Conservation (phyloP, 179 eudicot genomes). For the Spergularia azorica region DNA sequence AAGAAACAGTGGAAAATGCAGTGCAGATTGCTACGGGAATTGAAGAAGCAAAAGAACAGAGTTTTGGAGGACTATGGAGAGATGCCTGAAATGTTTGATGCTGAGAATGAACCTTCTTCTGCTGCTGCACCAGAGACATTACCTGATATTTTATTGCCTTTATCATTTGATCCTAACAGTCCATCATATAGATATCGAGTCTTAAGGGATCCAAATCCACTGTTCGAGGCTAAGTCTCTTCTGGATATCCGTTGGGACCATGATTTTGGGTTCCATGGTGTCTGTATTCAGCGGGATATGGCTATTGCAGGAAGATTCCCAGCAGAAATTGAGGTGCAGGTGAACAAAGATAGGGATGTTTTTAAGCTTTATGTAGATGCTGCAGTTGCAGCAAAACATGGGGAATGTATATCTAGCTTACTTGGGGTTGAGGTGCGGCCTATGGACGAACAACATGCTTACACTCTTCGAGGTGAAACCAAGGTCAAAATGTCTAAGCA, state of each 20-base stretch:
- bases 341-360: constrained; percentile 80
- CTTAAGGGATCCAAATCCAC: constrained; percentile 65
- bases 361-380: constrained; percentile 71
- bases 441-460: constrained; percentile 69
- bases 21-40: constrained; percentile 60
- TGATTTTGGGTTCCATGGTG: constrained; percentile 88
- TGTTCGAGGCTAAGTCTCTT: constrained; percentile 72
- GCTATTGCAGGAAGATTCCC: constrained; percentile 63
- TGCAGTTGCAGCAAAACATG: constrained; percentile 65
- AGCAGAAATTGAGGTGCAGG: constrained; percentile 51
- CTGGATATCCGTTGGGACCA: constrained; percentile 90
- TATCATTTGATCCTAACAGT: constrained; percentile 69
- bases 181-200: constrained; percentile 78
- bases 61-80: constrained; percentile 38
- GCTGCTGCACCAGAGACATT: constrained; percentile 72
- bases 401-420: constrained; percentile 63
- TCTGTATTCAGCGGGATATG: constrained; percentile 59
- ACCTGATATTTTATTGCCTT: constrained; percentile 83
- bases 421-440: constrained; percentile 74
- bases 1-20: constrained; percentile 85
- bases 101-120: constrained; percentile 50
- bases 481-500: constrained; percentile 61
- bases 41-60: constrained; percentile 56
- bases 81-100: constrained; percentile 54
- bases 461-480: constrained; percentile 69